Evolutionary conservation across 208 protist genomes (phyloP), one percentile per base, ranked within the genome.

Genomic region (Trypanosomatidae sp.): DNA sequence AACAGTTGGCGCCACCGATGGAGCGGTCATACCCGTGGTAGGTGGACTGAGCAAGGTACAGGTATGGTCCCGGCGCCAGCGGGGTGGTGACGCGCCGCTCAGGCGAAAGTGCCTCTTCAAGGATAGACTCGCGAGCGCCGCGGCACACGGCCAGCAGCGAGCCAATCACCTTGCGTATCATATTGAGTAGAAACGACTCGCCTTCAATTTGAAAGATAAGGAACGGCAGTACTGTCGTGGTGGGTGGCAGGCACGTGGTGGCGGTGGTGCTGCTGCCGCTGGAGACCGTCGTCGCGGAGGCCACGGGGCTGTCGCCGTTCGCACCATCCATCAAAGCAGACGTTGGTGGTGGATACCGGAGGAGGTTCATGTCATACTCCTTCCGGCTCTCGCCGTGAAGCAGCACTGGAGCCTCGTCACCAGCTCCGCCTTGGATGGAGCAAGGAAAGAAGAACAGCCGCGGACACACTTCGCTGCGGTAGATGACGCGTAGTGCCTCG

Each of bases 111-210:
- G 86, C 78, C 10, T 92, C 80, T 22, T 64, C 62, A 22, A 93
- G 49, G 28, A 96, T 66, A 28, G 73, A 72, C 33, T 73, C 79
- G 46, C 84, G 70, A 1, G 84, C 77, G 12, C 91, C 91, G 41
- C 91, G 89, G 39, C 85, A 73, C 22, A 93, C 80, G 12, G 91
- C 89, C 22, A 96, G 44, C n/a, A 89, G 22, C 28, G 85, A 77
- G 2, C 91, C 91, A 1, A 96, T 85, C 25, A 96, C 83, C 65
- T 96, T 96, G 64, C 91, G 86, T 70, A 96, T 96, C 91, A 96
- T 96, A 60, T 96, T 96, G 58, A 94, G 90, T 13, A 96, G 79
- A 73, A 96, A 96, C 10, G 90, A 94, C 12, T 77, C 83, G 6
- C 91, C 91, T 56, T 96, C 91, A 53, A 96, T 89, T 62, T 96